Evolutionary conservation across 73 alveolate genomes (phyloP).

Genomic region (Stentor roeselii): DNA sequence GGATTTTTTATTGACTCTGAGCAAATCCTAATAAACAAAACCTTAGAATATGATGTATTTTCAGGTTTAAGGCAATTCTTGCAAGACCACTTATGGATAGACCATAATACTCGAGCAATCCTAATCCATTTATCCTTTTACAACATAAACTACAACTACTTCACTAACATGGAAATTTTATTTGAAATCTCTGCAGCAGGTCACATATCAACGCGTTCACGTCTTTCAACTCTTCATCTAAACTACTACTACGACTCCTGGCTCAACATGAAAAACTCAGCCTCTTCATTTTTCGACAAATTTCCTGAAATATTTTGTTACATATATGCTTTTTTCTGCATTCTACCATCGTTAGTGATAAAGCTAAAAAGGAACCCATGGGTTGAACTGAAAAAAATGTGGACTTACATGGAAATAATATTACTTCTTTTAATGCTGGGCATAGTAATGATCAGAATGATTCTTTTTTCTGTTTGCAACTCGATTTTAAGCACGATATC

Average conservation of each 20-base stretch:
- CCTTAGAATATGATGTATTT: background rate
- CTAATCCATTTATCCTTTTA: background rate
- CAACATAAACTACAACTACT: background rate
- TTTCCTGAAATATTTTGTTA: background rate
- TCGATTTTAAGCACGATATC: background rate
- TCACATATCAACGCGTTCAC: background rate
- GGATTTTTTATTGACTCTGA: background rate
- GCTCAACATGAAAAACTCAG: background rate
- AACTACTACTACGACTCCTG: constrained; percentile 12
- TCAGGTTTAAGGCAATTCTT: background rate
- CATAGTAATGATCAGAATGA: background rate
- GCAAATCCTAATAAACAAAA: background rate
- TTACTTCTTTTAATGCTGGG: background rate
- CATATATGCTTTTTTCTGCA: background rate
- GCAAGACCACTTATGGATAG: constrained; percentile 8
- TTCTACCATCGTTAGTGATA: background rate
- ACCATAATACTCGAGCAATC: background rate
- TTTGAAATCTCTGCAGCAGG: background rate
- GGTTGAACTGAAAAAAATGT: background rate
- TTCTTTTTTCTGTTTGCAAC: background rate
- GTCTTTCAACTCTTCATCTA: background rate
- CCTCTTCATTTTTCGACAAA: background rate
- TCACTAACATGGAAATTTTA: background rate
- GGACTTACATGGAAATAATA: background rate
- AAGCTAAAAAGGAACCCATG: background rate